Conservation (phyloP, 768 basidiomycete genomes). For the Leccinum imitatum region DNA sequence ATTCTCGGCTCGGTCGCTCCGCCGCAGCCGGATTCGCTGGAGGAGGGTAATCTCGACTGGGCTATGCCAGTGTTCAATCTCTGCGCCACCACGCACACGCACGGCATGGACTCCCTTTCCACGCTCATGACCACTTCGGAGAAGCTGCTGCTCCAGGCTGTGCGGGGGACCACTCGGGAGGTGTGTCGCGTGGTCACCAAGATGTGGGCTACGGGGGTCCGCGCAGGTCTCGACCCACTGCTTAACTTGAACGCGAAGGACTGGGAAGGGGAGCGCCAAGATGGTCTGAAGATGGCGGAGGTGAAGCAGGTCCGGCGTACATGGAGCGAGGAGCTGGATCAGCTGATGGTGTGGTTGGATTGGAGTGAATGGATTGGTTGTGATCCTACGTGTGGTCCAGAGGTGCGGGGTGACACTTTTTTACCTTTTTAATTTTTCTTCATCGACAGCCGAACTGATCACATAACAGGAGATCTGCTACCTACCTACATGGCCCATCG, state of each 20-base stretch:
- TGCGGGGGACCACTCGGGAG: slow-evolving; percentile 39
- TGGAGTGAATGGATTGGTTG: slow-evolving; percentile 53
- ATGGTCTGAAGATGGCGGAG: not conserved
- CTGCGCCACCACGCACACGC: slow-evolving; percentile 33
- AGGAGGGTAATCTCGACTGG: slow-evolving; percentile 22
- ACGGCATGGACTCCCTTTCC: not conserved
- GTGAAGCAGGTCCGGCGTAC: slow-evolving; percentile 10
- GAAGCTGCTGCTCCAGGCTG: slow-evolving; percentile 21
- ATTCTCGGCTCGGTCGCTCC: slow-evolving; percentile 15
- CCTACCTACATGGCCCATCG: slow-evolving; percentile 20
- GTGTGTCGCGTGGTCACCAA: slow-evolving; percentile 45
- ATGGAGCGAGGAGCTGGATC: slow-evolving; percentile 37
- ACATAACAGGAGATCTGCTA: slow-evolving; percentile 19
- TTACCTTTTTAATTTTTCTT: not conserved
- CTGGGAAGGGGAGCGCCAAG: not conserved
- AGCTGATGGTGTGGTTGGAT: slow-evolving; percentile 49
- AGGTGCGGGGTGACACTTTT: slow-evolving; percentile 30
- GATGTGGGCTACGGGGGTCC: slow-evolving; percentile 46
- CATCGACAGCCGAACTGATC: not conserved
- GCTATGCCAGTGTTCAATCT: slow-evolving; percentile 27
- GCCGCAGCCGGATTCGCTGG: not conserved
- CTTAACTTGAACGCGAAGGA: slow-evolving; percentile 6
- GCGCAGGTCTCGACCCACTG: slow-evolving; percentile 15
- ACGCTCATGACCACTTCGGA: slow-evolving; percentile 30
- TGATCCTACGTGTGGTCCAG: slow-evolving; percentile 42